Conservation (phyloP, 371 early-diverging fungal species). For the Lichtheimia hyalospora region DNA sequence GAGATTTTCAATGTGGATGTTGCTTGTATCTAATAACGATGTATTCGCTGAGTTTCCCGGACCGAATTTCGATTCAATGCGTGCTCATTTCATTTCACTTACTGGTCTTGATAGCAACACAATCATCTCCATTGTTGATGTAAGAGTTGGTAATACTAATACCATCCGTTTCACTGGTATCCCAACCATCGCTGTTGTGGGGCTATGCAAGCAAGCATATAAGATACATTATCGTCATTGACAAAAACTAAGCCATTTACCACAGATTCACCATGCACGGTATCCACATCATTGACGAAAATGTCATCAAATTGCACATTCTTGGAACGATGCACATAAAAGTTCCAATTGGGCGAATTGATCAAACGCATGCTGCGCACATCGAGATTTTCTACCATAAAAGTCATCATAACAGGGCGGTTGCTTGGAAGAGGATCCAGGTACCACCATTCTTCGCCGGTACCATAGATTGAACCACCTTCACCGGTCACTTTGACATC, state of each 20-base stretch:
- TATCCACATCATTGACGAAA: conserved; percentile 12
- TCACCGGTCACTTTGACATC: conserved; percentile 15
- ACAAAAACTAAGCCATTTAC: too few species aligned
- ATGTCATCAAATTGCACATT: conserved; percentile 20
- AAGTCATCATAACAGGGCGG: conserved; percentile 23
- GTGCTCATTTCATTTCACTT: not conserved
- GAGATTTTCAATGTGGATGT: conserved; percentile 18
- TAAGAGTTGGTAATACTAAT: conserved; percentile 19
- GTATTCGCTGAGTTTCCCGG: too few species aligned
- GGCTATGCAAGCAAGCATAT: not conserved
- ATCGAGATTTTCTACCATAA: conserved; percentile 13
- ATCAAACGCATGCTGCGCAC: conserved; percentile 9
- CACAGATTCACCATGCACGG: conserved; percentile 6
- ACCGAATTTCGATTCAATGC: not conserved
- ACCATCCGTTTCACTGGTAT: conserved; percentile 9
- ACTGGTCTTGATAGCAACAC: conserved; percentile 22
- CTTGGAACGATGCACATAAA: conserved; percentile 18
- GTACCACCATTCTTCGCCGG: conserved; percentile 17
- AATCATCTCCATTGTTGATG: conserved; percentile 26
- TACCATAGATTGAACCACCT: conserved; percentile 18
- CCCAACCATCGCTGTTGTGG: conserved; percentile 26
- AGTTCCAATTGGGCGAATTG: conserved; percentile 24
- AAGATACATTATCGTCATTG: not conserved
- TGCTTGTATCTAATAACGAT: conserved; percentile 11
- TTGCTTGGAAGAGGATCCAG: conserved; percentile 15